Evolutionary conservation across 108 stramenopile species (phyloP).

Genomic region (Aureococcus anophagefferens): DNA sequence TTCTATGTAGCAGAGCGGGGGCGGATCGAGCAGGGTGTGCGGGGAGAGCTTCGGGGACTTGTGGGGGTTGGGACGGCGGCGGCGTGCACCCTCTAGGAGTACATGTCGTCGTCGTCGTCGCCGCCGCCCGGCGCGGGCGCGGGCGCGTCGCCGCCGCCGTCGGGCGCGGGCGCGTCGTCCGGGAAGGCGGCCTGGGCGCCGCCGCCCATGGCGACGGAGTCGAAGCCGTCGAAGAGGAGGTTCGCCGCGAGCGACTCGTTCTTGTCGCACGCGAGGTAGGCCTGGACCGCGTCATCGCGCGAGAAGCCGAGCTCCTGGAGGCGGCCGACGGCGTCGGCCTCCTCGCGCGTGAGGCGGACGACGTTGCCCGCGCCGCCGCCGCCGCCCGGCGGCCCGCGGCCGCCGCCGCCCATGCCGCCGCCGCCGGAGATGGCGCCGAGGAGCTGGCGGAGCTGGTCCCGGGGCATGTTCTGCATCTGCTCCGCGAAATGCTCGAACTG

Average conservation of each 20-base stretch:
- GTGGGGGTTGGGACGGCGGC: too few species aligned
- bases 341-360: constrained; percentile 77
- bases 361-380: constrained; percentile 48
- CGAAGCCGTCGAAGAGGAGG: constrained; percentile 66
- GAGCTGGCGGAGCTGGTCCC: constrained; percentile 75
- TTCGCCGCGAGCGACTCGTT: constrained; percentile 96
- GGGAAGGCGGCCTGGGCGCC: too few species aligned
- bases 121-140: too few species aligned
- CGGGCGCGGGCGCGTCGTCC: too few species aligned
- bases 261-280: constrained; percentile 97
- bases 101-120: too few species aligned
- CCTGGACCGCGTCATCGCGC: constrained; percentile 79
- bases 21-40: too few species aligned
- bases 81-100: too few species aligned
- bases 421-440: constrained; percentile 47
- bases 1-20: too few species aligned
- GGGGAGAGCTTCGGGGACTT: too few species aligned
- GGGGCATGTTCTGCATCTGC: constrained; percentile 74
- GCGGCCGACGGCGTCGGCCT: constrained; percentile 86
- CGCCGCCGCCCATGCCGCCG: constrained; percentile 37
- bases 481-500: constrained; percentile 79
- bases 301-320: constrained; percentile 92
- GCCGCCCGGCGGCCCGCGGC: constrained; percentile 38
- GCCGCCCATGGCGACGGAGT: neutral
- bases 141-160: too few species aligned